Evolutionary conservation across 148 eudicot species (phyloP).

Genomic region (Spergularia bocconei): DNA sequence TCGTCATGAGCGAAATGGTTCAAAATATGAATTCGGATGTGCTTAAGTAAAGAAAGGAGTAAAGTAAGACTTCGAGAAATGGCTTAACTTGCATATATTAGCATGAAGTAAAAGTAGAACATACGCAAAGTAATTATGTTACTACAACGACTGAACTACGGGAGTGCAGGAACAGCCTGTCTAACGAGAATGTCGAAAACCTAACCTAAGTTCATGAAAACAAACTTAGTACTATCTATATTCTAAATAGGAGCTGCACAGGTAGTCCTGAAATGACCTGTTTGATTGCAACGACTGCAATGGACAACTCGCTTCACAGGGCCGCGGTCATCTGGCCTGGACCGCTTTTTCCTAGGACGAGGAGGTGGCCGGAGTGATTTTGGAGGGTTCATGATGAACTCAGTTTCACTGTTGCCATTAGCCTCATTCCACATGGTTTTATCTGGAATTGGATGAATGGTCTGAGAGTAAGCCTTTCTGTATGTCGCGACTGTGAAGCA

Average conservation of each 20-base stretch:
- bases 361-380: conserved; percentile 50
- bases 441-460: conserved; percentile 69
- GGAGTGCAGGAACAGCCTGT: neutral
- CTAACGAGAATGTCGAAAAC: conserved; percentile 1
- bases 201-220: neutral
- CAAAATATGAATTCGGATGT: neutral
- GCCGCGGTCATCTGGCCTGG: conserved; percentile 36
- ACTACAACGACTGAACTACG: neutral
- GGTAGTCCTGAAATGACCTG: conserved; percentile 78
- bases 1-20: no score
- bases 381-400: conserved; percentile 53
- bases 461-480: conserved; percentile 64
- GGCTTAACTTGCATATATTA: neutral
- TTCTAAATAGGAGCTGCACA: conserved; percentile 63
- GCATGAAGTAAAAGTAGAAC: neutral
- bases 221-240: neutral
- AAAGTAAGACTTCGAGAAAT: neutral
- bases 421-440: conserved; percentile 47
- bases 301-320: conserved; percentile 61
- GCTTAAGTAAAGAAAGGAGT: neutral
- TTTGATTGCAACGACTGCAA: conserved; percentile 77
- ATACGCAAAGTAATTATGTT: neutral
- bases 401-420: neutral
- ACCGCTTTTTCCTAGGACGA: conserved; percentile 52
- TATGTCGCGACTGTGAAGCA: conserved; percentile 64